Conservation (phyloP, 805 yeast species). For the Barnettozyma wickerhamii region DNA sequence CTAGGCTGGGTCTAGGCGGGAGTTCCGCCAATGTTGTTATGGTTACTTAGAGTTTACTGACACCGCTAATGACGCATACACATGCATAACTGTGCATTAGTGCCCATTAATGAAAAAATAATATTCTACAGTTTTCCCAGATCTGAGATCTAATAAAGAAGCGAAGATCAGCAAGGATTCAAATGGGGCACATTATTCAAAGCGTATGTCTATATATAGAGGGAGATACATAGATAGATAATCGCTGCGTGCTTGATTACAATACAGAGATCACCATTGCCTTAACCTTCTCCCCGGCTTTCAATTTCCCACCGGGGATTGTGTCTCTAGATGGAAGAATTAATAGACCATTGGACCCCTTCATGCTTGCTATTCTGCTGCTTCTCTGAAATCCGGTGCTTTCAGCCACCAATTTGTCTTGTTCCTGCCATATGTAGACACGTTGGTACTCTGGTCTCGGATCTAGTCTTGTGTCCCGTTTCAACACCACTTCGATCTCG, state of each 20-base stretch:
- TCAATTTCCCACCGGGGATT: slow-evolving; percentile 5
- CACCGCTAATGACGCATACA: too few relatives aligned
- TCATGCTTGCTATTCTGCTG: slow-evolving; percentile 43
- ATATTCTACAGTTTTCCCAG: too few relatives aligned
- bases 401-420: slow-evolving; percentile 30
- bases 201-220: too few relatives aligned
- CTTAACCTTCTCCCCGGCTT: slow-evolving; percentile 22
- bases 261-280: slow-evolving; percentile 27
- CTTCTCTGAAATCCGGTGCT: slow-evolving; percentile 51
- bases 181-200: too few relatives aligned
- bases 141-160: too few relatives aligned
- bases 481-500: slow-evolving; percentile 32
- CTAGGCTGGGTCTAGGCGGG: not conserved
- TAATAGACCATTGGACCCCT: slow-evolving; percentile 42
- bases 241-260: not conserved
- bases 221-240: too few relatives aligned
- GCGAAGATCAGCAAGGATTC: too few relatives aligned
- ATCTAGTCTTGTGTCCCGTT: slow-evolving; percentile 34
- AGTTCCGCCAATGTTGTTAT: too few relatives aligned
- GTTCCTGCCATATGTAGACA: slow-evolving; percentile 30
- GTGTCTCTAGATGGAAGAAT: slow-evolving; percentile 35
- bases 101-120: too few relatives aligned
- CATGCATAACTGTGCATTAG: too few relatives aligned
- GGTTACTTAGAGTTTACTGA: too few relatives aligned
- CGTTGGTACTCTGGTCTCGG: slow-evolving; percentile 51